Evolutionary conservation across 768 basidiomycete species (phyloP), one percentile per base, ranked within the genome.

Genomic region (Cytidiella melzeri): DNA sequence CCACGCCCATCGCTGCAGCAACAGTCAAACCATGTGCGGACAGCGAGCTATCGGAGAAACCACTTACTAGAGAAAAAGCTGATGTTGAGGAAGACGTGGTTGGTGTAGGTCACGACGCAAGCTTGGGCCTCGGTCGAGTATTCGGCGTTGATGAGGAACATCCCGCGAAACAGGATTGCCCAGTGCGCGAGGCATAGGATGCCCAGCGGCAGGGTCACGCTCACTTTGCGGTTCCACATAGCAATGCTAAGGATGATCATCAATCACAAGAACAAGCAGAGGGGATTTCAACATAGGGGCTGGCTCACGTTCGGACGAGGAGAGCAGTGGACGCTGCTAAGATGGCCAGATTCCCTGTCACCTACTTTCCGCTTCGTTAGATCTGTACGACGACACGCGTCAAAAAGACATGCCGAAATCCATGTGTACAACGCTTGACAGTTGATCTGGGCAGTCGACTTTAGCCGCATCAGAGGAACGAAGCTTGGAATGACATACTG

Each of bases 41-140:
- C n/a, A 18, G 26, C 28, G 40, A 39, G 3, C 2, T 13, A 12
- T 13, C 20, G 11, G 19, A 38, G 4, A n/a, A n/a, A n/a, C n/a
- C 3, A 72, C 80, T 44, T 58, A 84, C 85, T 88, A 61, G 76
- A 83, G 63, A 86, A 83, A 65, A 84, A 87, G 13, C 77, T 81
- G 43, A 76, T 65, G 50, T 80, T 83, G 45, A 87, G 71, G 49
- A 82, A 66, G 9, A 75, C 64, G 15, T 83, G 75, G 50, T 77
- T 73, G 19, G 79, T 79, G 19, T 70, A 69, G 24, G 64, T 67
- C 40, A 87, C 77, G 34, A 73, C 62, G 53, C 86, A 87, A 1
- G 67, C 53, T 19, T 61, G 49, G 2, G 48, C 50, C n/a, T 43
- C 24, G 10, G 68, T 57, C 25, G 75, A 72, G 79, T 81, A 83